Conservation (phyloP, 345 rosid genomes). For the Salix dunnii region DNA sequence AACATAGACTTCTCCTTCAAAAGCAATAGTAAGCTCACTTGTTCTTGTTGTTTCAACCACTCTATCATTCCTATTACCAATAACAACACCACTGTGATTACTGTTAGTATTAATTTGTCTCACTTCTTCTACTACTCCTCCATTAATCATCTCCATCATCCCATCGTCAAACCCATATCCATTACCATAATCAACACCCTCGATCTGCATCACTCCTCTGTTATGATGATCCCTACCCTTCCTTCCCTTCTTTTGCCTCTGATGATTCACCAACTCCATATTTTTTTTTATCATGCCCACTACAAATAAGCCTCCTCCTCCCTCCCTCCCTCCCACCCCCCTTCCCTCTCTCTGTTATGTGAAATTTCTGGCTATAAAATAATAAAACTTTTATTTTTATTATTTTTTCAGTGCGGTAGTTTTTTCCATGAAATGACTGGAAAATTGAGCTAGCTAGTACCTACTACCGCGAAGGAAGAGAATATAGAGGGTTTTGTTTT, state of each 20-base stretch:
- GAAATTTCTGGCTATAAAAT: neutral
- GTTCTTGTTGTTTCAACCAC: conserved; percentile 21
- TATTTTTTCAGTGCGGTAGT: too few relatives aligned
- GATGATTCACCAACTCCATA: conserved; percentile 30
- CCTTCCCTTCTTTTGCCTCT: conserved; percentile 1
- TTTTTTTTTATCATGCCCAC: conserved; percentile 8
- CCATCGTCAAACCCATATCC: conserved; percentile 7
- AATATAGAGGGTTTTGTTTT: neutral
- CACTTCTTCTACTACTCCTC: neutral
- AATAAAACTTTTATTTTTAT: neutral
- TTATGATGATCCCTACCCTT: conserved; percentile 8
- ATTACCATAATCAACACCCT: neutral
- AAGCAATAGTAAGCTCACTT: conserved; percentile 46
- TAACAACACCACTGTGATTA: neutral
- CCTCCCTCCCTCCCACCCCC: neutral
- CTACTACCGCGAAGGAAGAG: neutral
- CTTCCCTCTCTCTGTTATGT: neutral
- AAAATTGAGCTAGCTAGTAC: neutral
- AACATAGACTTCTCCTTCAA: conserved; percentile 49
- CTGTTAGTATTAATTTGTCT: neutral
- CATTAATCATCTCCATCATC: conserved; percentile 11
- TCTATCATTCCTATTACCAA: neutral
- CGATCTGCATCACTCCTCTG: neutral
- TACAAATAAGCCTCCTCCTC: neutral
- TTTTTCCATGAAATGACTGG: too few relatives aligned